Evolutionary conservation across 768 basidiomycete species (phyloP).

Genomic region (Exsudoporus frostii): DNA sequence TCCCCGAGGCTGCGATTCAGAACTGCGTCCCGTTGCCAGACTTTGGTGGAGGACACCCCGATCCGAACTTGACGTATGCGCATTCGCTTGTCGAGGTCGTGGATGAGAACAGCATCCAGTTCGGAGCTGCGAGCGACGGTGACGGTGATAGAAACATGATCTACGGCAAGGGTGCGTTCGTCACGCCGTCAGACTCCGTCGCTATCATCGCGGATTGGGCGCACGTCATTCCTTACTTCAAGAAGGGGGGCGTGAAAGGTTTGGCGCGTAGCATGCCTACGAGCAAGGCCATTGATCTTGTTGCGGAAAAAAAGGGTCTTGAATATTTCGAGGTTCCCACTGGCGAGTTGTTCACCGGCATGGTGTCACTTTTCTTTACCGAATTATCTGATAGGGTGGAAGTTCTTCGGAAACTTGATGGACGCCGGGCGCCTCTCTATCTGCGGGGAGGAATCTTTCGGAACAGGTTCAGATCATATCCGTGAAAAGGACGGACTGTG

Average conservation of each 20-base stretch:
- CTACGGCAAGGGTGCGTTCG: slow-evolving; percentile 96
- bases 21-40: slow-evolving; percentile 91
- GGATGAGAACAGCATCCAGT: slow-evolving; percentile 79
- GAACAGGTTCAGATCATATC: slow-evolving; percentile 99
- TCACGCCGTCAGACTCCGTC: slow-evolving; percentile 96
- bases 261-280: slow-evolving; percentile 98
- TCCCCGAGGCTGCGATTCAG: slow-evolving; percentile 78
- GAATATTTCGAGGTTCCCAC: slow-evolving; percentile 97
- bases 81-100: slow-evolving; percentile 91
- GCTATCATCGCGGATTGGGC: slow-evolving; percentile 99
- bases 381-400: slow-evolving; percentile 68
- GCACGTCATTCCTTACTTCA: slow-evolving; percentile 88
- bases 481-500: slow-evolving; percentile 99
- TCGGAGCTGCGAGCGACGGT: slow-evolving; percentile 96
- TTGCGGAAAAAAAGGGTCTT: slow-evolving; percentile 89
- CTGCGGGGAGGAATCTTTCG: slow-evolving; percentile 98
- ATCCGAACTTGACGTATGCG: slow-evolving; percentile 97
- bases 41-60: slow-evolving; percentile 97
- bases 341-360: slow-evolving; percentile 43
- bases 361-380: neutral
- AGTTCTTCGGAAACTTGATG: slow-evolving; percentile 99
- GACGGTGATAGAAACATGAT: slow-evolving; percentile 99
- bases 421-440: slow-evolving; percentile 97
- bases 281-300: slow-evolving; percentile 92
- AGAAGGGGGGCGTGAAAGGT: slow-evolving; percentile 86